phyloP scores from a whole-genome alignment of 148 eudicot genomes.

The Agrostemma githago region DNA sequence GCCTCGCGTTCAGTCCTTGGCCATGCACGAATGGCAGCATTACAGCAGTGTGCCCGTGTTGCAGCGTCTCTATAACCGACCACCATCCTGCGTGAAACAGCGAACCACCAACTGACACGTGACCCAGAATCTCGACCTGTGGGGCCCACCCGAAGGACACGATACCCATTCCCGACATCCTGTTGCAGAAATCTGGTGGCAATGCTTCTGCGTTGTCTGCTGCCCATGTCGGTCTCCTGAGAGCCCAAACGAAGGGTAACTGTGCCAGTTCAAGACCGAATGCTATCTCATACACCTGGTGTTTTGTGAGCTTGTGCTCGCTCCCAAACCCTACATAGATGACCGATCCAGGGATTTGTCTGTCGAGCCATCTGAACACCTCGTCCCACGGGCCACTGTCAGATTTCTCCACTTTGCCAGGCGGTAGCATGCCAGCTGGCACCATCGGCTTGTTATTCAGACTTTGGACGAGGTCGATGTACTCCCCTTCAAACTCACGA shows the following conservation, averaged over 20 bases:
- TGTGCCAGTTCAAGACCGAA: conserved; percentile 21
- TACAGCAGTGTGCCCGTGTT: conserved; percentile 33
- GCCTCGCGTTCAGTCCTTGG: conserved; percentile 38
- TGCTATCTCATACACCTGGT: conserved; percentile 41
- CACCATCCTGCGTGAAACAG: conserved; percentile 42
- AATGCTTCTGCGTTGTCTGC: conserved; percentile 14
- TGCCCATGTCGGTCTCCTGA: conserved; percentile 33
- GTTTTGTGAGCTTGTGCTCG: conserved; percentile 31
- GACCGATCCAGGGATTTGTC: conserved; percentile 20
- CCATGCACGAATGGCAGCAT: conserved; percentile 35
- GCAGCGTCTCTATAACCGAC: conserved; percentile 34
- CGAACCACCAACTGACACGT: conserved; percentile 35
- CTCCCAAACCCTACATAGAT: conserved; percentile 45
- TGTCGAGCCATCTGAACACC: conserved; percentile 35
- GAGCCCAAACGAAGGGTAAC: conserved; percentile 42
- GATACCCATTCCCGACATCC: conserved; percentile 17
- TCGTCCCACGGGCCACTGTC: conserved; percentile 18
- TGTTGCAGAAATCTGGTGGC: conserved; percentile 10
- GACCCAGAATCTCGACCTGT: conserved; percentile 37
- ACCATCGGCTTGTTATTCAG: conserved; percentile 29
- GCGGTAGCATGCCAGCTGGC: conserved; percentile 37
- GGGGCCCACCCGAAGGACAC: conserved; percentile 40
- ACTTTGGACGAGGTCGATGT: conserved; percentile 21
- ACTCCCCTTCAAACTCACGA: conserved; percentile 38
- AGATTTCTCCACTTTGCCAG: not conserved